Base-by-base conservation (phyloP, 2,329 filamentous ascomycete species). In the Sarocladium strictum region DNA sequence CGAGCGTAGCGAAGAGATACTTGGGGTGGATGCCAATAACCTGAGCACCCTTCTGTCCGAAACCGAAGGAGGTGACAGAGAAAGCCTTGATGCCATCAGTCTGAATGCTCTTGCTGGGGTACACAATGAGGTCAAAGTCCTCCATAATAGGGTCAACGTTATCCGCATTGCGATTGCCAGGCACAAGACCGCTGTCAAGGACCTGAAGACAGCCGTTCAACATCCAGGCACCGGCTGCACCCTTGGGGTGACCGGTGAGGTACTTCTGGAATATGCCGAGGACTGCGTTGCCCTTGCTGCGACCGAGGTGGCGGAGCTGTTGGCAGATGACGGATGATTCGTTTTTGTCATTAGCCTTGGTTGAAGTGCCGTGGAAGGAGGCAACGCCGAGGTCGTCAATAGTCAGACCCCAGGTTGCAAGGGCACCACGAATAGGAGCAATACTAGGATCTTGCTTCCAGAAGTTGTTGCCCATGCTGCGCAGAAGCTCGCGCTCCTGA, bases 251-350 rank as follows among this genome's bases (percentile, higher is more conserved):
- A 72, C 94, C 94, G 54, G 95, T 99, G 58, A 99, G 85, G 72
- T 95, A 97, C 76, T 99, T 99, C 76, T 99, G 94, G 88, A 97
- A 99, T 70, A 99, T 92, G 77, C 92, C 94, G 60, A 97, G 75
- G 14, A 99, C 79, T 29, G 94, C 92, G 67, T 99, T 99, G 66
- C 95, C 94, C 85, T 97, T 97, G 74, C 86, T 87, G 64, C 94
- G 89, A 61, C 94, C 94, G 53, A 99, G 86, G 69, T 99, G 95
- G 63, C 86, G 86, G 72, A 99, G 84, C 75, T 99, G 95, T 71
- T 97, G 85, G 79, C 93, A 97, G 64, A 99, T 88, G 66, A 97
- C 94, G 54, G 92, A 92, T 17, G 94, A 97, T 72, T 99, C 94
- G 74, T 99, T 99, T 86, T 97, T 97, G 79, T 99, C 94, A 72